Conservation (phyloP, 148 eudicot species). For the Heliamphora exappendiculata region DNA sequence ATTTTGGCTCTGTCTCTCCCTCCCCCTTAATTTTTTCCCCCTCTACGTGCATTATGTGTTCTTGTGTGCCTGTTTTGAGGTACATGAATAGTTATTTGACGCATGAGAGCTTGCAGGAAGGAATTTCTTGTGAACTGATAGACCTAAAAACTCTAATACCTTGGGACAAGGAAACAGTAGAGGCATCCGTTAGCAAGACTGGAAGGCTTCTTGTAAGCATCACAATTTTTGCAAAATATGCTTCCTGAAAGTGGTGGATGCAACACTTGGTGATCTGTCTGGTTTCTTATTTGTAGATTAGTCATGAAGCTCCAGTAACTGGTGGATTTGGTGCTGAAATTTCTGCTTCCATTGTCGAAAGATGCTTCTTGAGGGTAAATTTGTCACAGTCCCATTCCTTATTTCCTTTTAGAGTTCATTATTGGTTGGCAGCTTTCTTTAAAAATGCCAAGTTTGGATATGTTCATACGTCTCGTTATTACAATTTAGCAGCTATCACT, state of each 20-base stretch:
- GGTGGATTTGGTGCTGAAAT: conserved; percentile 99
- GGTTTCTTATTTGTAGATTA: conserved; percentile 44
- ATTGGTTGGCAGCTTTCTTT: not conserved
- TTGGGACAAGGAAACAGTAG: conserved; percentile 95
- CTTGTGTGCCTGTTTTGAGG: not conserved
- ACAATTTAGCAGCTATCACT: not conserved
- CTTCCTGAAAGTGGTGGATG: conserved; percentile 5
- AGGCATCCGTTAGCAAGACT: conserved; percentile 89
- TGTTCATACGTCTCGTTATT: not conserved
- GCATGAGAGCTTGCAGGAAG: conserved; percentile 51
- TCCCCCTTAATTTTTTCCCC: not conserved
- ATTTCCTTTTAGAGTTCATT: not conserved
- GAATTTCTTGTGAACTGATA: conserved; percentile 89
- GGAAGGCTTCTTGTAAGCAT: conserved; percentile 84
- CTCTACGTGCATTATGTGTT: not conserved
- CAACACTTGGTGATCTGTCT: conserved; percentile 12
- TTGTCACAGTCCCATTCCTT: not conserved
- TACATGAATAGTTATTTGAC: not conserved
- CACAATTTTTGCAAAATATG: not conserved
- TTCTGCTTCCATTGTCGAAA: conserved; percentile 84
- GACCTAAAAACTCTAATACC: conserved; percentile 90
- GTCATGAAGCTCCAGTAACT: conserved; percentile 98
- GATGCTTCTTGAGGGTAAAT: conserved; percentile 90
- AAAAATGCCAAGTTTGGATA: not conserved
- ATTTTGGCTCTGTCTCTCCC: not conserved